Percentiles rank a stretch among this genome's conserved stretches.
Conservation (phyloP, 106 monocot species). For the Dioscorea alata region DNA sequence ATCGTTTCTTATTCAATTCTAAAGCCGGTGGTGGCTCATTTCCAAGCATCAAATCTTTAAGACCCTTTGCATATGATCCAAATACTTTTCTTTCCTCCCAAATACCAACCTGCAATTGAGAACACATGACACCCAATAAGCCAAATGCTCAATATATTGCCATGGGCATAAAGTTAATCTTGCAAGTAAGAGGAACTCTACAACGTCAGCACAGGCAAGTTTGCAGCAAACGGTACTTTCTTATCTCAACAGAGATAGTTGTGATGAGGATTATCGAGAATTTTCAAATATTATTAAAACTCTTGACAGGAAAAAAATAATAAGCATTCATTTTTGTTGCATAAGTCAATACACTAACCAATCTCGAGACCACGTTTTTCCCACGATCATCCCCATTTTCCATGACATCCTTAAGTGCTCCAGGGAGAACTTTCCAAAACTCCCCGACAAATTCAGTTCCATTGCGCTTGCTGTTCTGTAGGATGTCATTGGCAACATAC, state of each 20-base stretch:
- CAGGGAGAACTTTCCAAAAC: constrained; percentile 98
- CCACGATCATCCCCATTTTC: constrained; percentile 84
- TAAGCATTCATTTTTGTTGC: too few relatives aligned
- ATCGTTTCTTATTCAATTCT: constrained; percentile 74
- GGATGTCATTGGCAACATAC: constrained; percentile 95
- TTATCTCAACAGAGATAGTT: too few relatives aligned
- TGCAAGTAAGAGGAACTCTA: too few relatives aligned
- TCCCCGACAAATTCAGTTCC: constrained; percentile 93
- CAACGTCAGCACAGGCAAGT: too few relatives aligned
- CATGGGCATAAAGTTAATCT: too few relatives aligned
- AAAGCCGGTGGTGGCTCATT: constrained; percentile 62
- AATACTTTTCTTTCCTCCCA: constrained; percentile 99
- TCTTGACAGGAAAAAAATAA: too few relatives aligned
- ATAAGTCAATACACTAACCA: constrained; percentile 36
- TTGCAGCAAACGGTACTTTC: too few relatives aligned
- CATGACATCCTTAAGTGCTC: constrained; percentile 73
- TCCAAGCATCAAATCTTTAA: constrained; percentile 90
- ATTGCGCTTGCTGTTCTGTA: constrained; percentile 88
- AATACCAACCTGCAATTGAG: constrained; percentile 57
- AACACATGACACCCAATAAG: neutral
- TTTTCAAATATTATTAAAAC: too few relatives aligned
- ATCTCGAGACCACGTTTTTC: constrained; percentile 70
- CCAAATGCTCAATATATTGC: too few relatives aligned
- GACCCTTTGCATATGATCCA: constrained; percentile 64
- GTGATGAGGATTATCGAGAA: too few relatives aligned